Percentiles rank a stretch among this genome's conserved stretches.
These are phyloP conservation scores for Daldinia childiae DNA, from an alignment of 495 filamentous ascomycete species.

Conservation along the genomic window DNA sequence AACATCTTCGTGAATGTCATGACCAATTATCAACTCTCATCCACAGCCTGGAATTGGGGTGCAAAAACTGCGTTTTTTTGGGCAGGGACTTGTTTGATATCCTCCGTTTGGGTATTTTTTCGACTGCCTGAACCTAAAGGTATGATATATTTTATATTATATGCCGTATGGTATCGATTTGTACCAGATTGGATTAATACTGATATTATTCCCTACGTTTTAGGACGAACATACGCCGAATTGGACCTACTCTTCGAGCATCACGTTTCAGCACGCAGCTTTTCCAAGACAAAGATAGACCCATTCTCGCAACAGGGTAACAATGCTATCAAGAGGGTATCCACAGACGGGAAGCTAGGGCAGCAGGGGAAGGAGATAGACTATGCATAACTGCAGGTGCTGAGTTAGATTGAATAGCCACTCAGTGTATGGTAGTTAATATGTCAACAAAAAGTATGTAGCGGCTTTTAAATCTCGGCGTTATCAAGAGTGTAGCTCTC, in stretches of 20 bases:
- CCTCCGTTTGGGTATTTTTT: constrained; percentile 49
- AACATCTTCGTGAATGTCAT: constrained; percentile 58
- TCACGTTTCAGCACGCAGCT: constrained; percentile 53
- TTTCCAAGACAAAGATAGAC: constrained; percentile 43
- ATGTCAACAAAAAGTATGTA: background rate
- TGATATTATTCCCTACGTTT: background rate
- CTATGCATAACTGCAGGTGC: background rate
- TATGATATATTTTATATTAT: background rate
- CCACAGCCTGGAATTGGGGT: constrained; percentile 62
- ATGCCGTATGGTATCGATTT: background rate
- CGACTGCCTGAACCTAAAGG: constrained; percentile 50
- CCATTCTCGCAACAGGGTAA: constrained; percentile 30
- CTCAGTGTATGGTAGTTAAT: background rate
- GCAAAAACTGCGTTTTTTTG: constrained; percentile 61
- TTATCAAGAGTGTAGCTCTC: background rate
- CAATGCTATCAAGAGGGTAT: constrained; percentile 2
- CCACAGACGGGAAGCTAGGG: constrained; percentile 12
- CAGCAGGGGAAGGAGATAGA: constrained; percentile 19
- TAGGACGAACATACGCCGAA: constrained; percentile 57
- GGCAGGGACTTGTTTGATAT: constrained; percentile 59
- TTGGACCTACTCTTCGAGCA: constrained; percentile 61
- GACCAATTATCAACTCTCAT: constrained; percentile 60
- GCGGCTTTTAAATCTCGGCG: background rate
- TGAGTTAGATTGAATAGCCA: background rate
- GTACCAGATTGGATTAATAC: background rate